A percentile compares a stretch with the other conserved stretches of the same genome.
These are phyloP conservation scores for Neurospora hispaniola DNA, from an alignment of 495 filamentous ascomycete species.

Conservation along the genomic window DNA sequence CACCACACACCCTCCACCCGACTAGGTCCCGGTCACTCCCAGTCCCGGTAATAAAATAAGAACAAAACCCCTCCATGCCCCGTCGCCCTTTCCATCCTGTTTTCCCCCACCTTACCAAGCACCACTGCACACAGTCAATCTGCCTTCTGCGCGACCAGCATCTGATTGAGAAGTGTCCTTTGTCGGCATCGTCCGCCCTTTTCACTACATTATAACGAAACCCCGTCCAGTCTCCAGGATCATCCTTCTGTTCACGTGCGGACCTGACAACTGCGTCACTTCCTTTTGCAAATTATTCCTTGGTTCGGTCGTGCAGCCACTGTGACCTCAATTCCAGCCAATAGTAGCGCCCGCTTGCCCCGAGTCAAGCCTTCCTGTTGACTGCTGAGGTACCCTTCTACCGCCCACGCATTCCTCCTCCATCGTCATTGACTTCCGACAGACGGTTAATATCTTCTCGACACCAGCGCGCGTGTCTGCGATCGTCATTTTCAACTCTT, in stretches of 20 bases:
- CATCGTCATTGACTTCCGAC: neutral
- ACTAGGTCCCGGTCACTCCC: slow-evolving; percentile 4
- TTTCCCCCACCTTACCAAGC: neutral
- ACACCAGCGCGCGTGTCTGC: slow-evolving; percentile 5
- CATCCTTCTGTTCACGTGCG: neutral
- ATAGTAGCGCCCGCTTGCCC: neutral
- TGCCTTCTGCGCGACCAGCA: neutral
- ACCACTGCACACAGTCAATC: neutral
- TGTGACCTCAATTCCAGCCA: slow-evolving; percentile 15
- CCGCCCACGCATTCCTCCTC: neutral
- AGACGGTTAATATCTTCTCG: slow-evolving; percentile 9
- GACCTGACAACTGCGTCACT: neutral
- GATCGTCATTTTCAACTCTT: neutral
- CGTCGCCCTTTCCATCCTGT: neutral
- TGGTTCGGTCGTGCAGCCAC: slow-evolving; percentile 17
- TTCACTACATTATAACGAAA: neutral
- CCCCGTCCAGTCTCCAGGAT: neutral
- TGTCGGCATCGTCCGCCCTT: neutral
- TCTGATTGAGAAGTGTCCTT: neutral
- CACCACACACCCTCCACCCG: slow-evolving; percentile 4
- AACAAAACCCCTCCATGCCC: slow-evolving; percentile 1
- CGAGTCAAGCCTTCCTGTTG: neutral
- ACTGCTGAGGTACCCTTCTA: neutral
- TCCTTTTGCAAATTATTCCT: slow-evolving; percentile 8
- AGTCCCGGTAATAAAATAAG: neutral